Conservation (phyloP, 225 moss, liverwort and hornwort genomes). For the Pleurozium schreberi region DNA sequence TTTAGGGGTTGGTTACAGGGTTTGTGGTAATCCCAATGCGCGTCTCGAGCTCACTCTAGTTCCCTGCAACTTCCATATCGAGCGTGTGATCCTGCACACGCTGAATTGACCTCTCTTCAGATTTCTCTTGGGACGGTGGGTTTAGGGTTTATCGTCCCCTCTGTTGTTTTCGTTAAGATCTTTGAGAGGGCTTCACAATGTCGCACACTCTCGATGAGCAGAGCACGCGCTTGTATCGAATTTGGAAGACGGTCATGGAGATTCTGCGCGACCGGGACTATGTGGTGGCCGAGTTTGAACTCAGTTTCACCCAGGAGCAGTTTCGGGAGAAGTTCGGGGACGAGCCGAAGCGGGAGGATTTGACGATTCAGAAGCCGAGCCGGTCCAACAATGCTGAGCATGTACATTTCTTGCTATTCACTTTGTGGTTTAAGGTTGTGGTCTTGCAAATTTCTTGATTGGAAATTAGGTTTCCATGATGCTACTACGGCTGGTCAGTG, state of each 20-base stretch:
- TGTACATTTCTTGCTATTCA: conserved; percentile 4
- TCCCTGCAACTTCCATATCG: not conserved
- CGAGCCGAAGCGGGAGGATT: conserved; percentile 50
- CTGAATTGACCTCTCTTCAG: not conserved
- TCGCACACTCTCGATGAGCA: conserved; percentile 34
- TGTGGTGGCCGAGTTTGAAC: conserved; percentile 52
- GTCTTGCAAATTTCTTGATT: not conserved
- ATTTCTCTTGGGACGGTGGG: not conserved
- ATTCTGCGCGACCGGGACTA: conserved; percentile 64
- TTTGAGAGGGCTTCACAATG: conserved; percentile 6
- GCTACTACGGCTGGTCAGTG: not conserved
- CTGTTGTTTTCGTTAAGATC: not conserved
- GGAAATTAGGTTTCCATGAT: not conserved
- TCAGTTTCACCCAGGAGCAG: conserved; percentile 30
- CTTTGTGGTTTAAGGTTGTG: too few species aligned
- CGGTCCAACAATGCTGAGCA: conserved; percentile 54
- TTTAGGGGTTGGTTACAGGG: not conserved
- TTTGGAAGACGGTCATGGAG: conserved; percentile 66
- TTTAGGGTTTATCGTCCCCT: not conserved
- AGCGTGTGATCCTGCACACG: too few species aligned
- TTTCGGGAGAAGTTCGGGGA: conserved; percentile 60
- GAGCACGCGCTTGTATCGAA: conserved; percentile 46
- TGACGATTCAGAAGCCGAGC: conserved; percentile 44
- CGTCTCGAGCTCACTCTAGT: not conserved
- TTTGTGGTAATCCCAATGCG: not conserved